Conservation (phyloP, 2,329 filamentous ascomycete species). For the Paradendryphiella salina region DNA sequence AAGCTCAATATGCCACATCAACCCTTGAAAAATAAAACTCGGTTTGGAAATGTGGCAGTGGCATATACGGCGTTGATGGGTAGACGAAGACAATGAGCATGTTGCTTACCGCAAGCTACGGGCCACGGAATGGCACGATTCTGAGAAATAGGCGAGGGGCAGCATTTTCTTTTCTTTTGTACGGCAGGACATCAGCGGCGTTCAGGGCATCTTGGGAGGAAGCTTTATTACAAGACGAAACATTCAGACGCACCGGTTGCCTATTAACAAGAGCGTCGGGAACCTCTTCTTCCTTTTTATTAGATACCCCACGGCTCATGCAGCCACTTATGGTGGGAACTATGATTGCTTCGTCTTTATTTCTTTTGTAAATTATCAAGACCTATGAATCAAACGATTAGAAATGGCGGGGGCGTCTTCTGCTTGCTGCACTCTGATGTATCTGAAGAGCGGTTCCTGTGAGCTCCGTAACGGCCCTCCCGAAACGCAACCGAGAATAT, state of each 20-base stretch:
- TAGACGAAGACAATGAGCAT: neutral
- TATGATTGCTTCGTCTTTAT: neutral
- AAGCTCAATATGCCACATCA: neutral
- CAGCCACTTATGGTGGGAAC: constrained; percentile 9
- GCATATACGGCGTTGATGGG: constrained; percentile 4
- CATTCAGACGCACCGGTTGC: constrained; percentile 1
- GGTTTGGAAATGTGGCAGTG: neutral
- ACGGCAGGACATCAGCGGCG: constrained; percentile 7
- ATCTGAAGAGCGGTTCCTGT: no score
- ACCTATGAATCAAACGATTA: neutral
- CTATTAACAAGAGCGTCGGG: constrained; percentile 15
- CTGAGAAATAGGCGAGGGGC: no score
- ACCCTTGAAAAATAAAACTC: neutral
- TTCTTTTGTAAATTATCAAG: neutral
- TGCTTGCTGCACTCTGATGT: no score
- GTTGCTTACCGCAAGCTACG: neutral
- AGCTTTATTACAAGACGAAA: neutral
- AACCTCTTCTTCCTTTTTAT: constrained; percentile 18
- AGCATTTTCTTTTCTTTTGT: neutral
- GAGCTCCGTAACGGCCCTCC: no score
- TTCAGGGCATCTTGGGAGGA: constrained; percentile 16
- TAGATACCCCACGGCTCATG: constrained; percentile 32
- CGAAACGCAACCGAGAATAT: no score
- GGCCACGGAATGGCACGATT: neutral
- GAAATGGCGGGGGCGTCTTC: neutral